Evolutionary conservation across 2,329 filamentous ascomycete species (phyloP), one percentile per base, ranked within the genome.

Genomic region (Clonostachys sp.): DNA sequence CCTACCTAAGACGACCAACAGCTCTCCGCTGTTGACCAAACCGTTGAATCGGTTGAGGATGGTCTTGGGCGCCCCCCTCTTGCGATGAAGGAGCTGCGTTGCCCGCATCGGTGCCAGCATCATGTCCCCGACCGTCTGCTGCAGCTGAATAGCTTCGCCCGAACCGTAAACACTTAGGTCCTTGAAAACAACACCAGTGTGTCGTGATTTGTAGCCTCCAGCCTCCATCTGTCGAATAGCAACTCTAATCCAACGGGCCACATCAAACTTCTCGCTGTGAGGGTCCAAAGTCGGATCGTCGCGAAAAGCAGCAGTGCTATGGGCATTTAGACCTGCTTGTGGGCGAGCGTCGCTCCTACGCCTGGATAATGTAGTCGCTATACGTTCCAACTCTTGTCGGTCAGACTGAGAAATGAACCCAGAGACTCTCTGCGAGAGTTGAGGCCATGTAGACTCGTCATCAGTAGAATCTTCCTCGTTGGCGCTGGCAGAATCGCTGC

Each of bases 41-140:
- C 86, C 86, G 54, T 87, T 78, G 50, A 89, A 86, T 47, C 75
- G 67, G 34, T 74, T 71, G 16, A 89, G 65, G 51, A 88, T 88
- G 34, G 81, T 75, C 52, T 82, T 84, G 12, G 65, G 69, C 34
- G 67, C 55, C 50, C 72, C 68, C 42, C 65, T 67, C 2, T 61
- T 59, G 13, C 67, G 71, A 18, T 70, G 75, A 44, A 87, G 70
- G 40, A 76, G 65, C 48, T 87, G 78, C 1, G 75, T 70, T 1
- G 80, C 59, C 2, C 80, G 72, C 18, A 87, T 64, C 0, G 83
- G 86, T 0, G 77, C 70, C 50, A 77, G 61, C 18, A 87, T 59
- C 8, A 81, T 64, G 2, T 81, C 82, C 3, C 70, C 74, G 4
- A 90, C 82, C 3, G 80, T 89, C 47, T 82, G 72, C 58, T 91